Evolutionary conservation across 1,284 basidiomycete genomes (phyloP).

Genomic region (Phlebopus sp.): DNA sequence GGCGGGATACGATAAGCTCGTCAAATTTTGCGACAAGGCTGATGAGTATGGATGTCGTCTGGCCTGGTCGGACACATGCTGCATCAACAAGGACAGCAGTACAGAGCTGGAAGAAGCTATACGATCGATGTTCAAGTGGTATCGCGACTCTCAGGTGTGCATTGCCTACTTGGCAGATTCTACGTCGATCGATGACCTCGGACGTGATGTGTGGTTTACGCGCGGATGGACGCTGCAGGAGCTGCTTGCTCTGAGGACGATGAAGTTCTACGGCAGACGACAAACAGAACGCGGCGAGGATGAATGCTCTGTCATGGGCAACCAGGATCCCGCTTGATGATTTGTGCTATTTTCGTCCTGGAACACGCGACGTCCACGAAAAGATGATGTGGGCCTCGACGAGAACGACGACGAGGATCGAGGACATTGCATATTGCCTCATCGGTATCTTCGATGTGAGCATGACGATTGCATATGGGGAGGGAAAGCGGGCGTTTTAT

Average conservation of each 20-base stretch:
- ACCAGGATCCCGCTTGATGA: conserved; percentile 27
- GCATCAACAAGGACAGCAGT: conserved; percentile 15
- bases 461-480: conserved; percentile 32
- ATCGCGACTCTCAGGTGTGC: conserved; percentile 28
- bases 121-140: conserved; percentile 34
- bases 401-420: conserved; percentile 31
- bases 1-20: conserved; percentile 27
- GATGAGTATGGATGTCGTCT: conserved; percentile 26
- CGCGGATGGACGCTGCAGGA: conserved; percentile 31
- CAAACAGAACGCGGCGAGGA: conserved; percentile 23
- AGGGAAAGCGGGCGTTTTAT: conserved; percentile 29
- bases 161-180: conserved; percentile 32
- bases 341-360: conserved; percentile 26
- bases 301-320: conserved; percentile 26
- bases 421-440: conserved; percentile 32
- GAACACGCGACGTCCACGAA: conserved; percentile 24
- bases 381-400: conserved; percentile 35
- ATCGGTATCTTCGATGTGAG: conserved; percentile 33
- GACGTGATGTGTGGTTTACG: conserved; percentile 33
- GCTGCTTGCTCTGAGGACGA: conserved; percentile 25
- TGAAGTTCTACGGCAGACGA: conserved; percentile 33
- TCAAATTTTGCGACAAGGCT: conserved; percentile 25
- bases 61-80: conserved; percentile 30
- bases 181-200: conserved; percentile 26
- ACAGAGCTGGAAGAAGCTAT: conserved; percentile 32